Evolutionary conservation across 805 yeast genomes (phyloP).

Genomic region (Zygosaccharomyces bailii): DNA sequence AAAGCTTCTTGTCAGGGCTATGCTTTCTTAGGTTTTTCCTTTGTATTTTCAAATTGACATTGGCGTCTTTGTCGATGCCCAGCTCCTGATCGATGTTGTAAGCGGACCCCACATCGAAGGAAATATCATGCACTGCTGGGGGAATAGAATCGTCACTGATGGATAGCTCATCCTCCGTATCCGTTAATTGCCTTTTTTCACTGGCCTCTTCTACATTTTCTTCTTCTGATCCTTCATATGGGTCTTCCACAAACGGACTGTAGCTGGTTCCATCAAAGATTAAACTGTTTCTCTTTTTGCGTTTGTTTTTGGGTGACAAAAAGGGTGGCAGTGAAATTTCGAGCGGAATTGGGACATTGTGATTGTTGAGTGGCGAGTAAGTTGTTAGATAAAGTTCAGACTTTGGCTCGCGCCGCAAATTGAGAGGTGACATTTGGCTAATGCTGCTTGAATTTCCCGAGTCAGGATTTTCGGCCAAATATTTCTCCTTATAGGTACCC

Average conservation of each 20-base stretch:
- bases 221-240: conserved; percentile 5
- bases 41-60: conserved; percentile 33
- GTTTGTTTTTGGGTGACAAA: conserved; percentile 36
- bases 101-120: conserved; percentile 22
- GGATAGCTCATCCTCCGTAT: conserved; percentile 6
- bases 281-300: conserved; percentile 28
- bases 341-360: conserved; percentile 38
- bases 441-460: conserved; percentile 7
- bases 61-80: conserved; percentile 34
- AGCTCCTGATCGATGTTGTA: conserved; percentile 23
- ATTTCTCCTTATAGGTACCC: conserved; percentile 3
- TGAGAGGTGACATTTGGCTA: conserved; percentile 21
- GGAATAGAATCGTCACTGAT: conserved; percentile 26
- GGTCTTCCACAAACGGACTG: conserved; percentile 26
- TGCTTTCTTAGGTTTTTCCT: conserved; percentile 23
- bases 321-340: conserved; percentile 39
- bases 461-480: background rate
- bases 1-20: conserved; percentile 1
- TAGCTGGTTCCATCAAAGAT: conserved; percentile 39
- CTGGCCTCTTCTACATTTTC: background rate
- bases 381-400: conserved; percentile 36
- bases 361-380: conserved; percentile 37
- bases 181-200: background rate
- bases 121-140: conserved; percentile 29
- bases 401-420: conserved; percentile 14